A percentile compares a stretch with the other conserved stretches of the same genome.
Conservation (phyloP, 495 filamentous ascomycete species). For the Paragyromitra xinjiangensis region DNA sequence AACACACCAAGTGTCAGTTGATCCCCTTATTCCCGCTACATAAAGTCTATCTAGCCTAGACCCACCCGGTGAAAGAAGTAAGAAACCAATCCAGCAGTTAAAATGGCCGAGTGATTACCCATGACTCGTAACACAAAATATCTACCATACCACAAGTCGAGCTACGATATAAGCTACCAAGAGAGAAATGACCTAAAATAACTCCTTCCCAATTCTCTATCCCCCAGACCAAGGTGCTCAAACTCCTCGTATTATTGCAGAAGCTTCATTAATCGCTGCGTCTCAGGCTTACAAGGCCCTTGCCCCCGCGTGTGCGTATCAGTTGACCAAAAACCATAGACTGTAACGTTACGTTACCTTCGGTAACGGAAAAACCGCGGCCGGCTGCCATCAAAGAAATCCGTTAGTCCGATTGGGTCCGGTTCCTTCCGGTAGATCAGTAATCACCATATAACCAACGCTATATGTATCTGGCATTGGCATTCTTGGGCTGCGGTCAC, state of each 20-base stretch:
- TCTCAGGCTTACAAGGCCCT: too few relatives aligned
- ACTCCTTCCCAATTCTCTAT: background rate
- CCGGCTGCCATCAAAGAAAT: background rate
- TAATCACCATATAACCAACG: slow-evolving; percentile 11
- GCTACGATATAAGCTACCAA: background rate
- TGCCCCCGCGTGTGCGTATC: too few relatives aligned
- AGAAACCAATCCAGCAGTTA: too few relatives aligned
- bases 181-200: background rate
- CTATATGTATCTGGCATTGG: background rate
- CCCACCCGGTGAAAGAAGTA: too few relatives aligned
- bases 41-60: too few relatives aligned
- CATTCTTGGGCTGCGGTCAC: background rate
- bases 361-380: background rate
- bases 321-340: background rate
- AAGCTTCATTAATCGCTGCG: too few relatives aligned
- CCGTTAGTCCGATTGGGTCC: background rate
- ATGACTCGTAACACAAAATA: too few relatives aligned
- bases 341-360: background rate
- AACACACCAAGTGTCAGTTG: too few relatives aligned
- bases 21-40: too few relatives aligned
- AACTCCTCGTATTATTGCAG: too few relatives aligned
- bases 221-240: background rate
- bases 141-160: background rate
- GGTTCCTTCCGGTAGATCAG: slow-evolving; percentile 31
- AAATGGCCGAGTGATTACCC: too few relatives aligned